Percentiles rank a stretch among this genome's conserved stretches.
phyloP scores from a whole-genome alignment of 257 asterid genomes.

The Forsythia viridissima region DNA sequence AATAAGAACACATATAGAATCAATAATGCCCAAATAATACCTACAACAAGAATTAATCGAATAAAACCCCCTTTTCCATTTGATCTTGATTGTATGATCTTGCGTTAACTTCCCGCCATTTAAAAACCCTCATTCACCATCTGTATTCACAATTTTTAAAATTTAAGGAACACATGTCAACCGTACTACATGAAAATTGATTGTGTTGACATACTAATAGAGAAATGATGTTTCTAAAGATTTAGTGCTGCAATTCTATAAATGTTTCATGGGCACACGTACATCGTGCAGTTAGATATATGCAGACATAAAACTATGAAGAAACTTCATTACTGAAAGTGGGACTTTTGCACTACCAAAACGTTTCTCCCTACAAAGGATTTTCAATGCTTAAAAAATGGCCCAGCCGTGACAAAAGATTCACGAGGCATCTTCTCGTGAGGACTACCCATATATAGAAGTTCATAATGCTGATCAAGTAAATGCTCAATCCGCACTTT shows the following conservation, averaged over 20 bases:
- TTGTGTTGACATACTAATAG: background rate
- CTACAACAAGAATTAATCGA: too few relatives aligned
- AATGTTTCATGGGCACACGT: too few relatives aligned
- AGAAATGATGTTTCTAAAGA: background rate
- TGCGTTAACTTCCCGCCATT: too few relatives aligned
- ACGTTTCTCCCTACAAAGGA: constrained; percentile 44
- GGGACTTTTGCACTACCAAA: constrained; percentile 66
- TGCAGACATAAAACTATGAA: background rate
- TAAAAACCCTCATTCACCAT: too few relatives aligned
- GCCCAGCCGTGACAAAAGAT: constrained; percentile 48
- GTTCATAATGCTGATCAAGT: constrained; percentile 30
- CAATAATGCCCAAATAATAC: too few relatives aligned
- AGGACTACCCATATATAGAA: constrained; percentile 32
- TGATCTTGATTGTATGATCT: too few relatives aligned
- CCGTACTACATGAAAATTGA: background rate
- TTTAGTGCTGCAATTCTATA: background rate
- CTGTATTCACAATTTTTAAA: too few relatives aligned
- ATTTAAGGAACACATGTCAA: background rate
- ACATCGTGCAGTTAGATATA: background rate
- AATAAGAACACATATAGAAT: too few relatives aligned
- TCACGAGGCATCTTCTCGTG: constrained; percentile 36
- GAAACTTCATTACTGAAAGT: constrained; percentile 59
- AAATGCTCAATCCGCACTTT: constrained; percentile 35
- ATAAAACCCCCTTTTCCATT: too few relatives aligned
- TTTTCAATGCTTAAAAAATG: constrained; percentile 29